Evolutionary conservation across 2,329 filamentous ascomycete genomes (phyloP).

Genomic region (Aspergillus intermedius): DNA sequence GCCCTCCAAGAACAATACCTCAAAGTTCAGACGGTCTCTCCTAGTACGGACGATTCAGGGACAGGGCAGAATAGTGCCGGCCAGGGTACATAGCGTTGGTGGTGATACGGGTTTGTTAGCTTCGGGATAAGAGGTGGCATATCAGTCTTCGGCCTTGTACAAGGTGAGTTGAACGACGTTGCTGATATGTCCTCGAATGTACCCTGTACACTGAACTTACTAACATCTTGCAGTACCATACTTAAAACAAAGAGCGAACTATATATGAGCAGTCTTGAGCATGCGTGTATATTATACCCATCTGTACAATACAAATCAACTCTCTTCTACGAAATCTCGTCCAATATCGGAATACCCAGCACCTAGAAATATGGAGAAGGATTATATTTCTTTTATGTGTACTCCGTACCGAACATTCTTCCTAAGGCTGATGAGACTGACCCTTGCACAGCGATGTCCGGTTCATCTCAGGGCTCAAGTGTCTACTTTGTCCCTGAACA

Average conservation of each 20-base stretch:
- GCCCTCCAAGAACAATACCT: constrained; percentile 82
- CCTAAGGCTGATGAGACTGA: no score
- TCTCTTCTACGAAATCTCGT: neutral
- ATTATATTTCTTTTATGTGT: no score
- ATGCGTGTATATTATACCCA: constrained; percentile 1
- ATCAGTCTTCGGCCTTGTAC: neutral
- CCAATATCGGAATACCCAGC: neutral
- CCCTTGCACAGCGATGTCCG: neutral
- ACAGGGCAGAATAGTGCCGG: constrained; percentile 14
- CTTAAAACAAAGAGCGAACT: neutral
- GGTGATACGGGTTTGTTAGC: neutral
- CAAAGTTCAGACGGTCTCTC: constrained; percentile 73
- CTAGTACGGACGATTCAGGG: constrained; percentile 30
- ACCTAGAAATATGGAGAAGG: neutral
- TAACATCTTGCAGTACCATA: neutral
- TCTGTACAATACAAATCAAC: neutral
- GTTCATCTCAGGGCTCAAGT: neutral
- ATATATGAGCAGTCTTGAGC: constrained; percentile 2
- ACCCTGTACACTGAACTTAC: neutral
- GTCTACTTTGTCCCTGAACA: no score
- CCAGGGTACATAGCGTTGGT: constrained; percentile 16
- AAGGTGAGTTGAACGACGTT: neutral
- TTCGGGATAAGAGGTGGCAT: neutral
- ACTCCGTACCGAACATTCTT: no score
- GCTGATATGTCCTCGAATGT: neutral